Percentiles rank a stretch among this genome's conserved stretches.
Conservation (phyloP, 1,139 yeast genomes). For the Taphrina flavorubra region DNA sequence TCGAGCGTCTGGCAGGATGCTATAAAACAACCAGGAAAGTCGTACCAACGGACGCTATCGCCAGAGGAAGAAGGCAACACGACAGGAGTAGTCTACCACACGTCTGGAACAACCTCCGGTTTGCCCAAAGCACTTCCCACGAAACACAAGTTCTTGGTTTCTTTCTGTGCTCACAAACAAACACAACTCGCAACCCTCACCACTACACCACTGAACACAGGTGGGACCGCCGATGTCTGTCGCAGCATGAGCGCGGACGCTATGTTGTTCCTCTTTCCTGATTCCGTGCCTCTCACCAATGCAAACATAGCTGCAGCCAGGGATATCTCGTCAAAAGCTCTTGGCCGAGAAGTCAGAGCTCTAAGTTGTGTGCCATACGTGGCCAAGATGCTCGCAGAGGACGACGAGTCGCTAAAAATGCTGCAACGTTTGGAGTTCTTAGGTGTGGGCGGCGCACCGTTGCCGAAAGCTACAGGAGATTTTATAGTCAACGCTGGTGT, state of each 20-base stretch:
- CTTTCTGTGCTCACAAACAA: slow-evolving; percentile 28
- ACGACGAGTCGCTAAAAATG: slow-evolving; percentile 31
- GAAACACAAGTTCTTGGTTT: slow-evolving; percentile 23
- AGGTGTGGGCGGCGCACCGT: slow-evolving; percentile 43
- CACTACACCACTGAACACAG: slow-evolving; percentile 30
- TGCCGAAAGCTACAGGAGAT: slow-evolving; percentile 44
- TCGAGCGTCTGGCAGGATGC: slow-evolving; percentile 10
- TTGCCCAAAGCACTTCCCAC: slow-evolving; percentile 26
- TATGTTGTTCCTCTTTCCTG: slow-evolving; percentile 25
- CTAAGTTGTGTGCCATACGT: slow-evolving; percentile 32
- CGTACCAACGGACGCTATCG: slow-evolving; percentile 7
- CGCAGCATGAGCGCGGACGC: slow-evolving; percentile 31
- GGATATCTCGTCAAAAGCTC: slow-evolving; percentile 12
- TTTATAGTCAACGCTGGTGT: slow-evolving; percentile 42
- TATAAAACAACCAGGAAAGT: neutral
- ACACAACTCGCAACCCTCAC: slow-evolving; percentile 27
- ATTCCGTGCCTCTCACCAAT: slow-evolving; percentile 18
- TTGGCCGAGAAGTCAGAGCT: slow-evolving; percentile 26
- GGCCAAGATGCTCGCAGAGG: slow-evolving; percentile 32
- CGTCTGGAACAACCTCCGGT: slow-evolving; percentile 31
- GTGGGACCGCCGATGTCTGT: slow-evolving; percentile 31
- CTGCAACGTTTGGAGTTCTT: slow-evolving; percentile 37
- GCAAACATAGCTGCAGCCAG: slow-evolving; percentile 4
- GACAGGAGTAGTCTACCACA: slow-evolving; percentile 17
- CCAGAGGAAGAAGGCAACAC: slow-evolving; percentile 21